Percentiles rank a stretch among this genome's conserved stretches.
phyloP scores from a whole-genome alignment of 2,329 filamentous ascomycete species.

The Cercospora zeae-maydis region DNA sequence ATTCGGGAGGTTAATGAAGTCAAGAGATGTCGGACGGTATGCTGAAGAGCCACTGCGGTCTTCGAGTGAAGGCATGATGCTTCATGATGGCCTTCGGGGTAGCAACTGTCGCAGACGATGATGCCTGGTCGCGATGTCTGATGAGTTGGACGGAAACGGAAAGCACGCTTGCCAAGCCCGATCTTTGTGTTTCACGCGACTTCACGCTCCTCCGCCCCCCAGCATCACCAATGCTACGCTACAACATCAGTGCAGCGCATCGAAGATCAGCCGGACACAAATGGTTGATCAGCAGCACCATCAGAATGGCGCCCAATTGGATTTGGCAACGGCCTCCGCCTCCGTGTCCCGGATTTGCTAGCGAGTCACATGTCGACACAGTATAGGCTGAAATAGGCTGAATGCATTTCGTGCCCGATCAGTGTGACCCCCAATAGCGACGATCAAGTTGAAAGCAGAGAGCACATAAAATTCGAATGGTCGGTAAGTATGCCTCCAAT shows the following conservation, averaged over 20 bases:
- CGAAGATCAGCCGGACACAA: not conserved
- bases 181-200: not conserved
- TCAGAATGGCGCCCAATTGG: not conserved
- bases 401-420: not conserved
- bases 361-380: too few relatives aligned
- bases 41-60: constrained; percentile 14
- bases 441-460: not conserved
- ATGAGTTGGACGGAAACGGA: not conserved
- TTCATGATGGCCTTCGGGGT: not conserved
- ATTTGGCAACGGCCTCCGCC: not conserved
- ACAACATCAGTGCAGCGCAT: not conserved
- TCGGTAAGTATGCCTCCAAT: not conserved
- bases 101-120: not conserved
- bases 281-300: not conserved
- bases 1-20: constrained; percentile 37
- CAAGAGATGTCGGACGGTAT: constrained; percentile 32
- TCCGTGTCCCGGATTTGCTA: not conserved
- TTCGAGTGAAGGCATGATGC: constrained; percentile 14
- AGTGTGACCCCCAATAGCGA: not conserved
- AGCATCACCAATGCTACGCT: not conserved
- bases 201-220: not conserved
- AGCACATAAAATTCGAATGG: not conserved
- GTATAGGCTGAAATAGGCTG: constrained; percentile 2
- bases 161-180: not conserved
- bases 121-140: not conserved